Evolutionary conservation across 2,329 filamentous ascomycete genomes (phyloP), one percentile per base, ranked within the genome.

Genomic region (Colletotrichum noveboracense): DNA sequence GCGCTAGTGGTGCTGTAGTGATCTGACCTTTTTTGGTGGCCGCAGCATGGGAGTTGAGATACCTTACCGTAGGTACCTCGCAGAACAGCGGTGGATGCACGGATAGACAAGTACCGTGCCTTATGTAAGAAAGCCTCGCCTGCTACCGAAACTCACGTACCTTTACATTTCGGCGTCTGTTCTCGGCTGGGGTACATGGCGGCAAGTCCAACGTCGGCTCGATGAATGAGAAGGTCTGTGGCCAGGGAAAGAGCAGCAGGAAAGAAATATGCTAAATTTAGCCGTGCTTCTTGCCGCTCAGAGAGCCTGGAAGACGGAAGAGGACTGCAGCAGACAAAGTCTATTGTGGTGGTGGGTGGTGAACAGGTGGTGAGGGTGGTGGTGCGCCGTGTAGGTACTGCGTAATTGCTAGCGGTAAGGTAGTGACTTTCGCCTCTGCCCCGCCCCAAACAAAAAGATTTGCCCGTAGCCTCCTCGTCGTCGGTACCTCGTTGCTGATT

Each of bases 1-100:
- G 52, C 52, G 62, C 64, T 68, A 68, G 70, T 72, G 21, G 64
- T 72, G n/a, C 52, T 66, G 58, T 67, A 72, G 70, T 38, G 28
- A 62, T 48, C 62, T 30, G 62, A 48, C 36, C 62, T 38, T 21
- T 66, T 36, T 38, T 28, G 60, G 34, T 36, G 32, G 36, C 43
- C 43, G 21, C 30, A 16, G 34, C 28, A 34, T 26, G 34, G 26
- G 18, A 43, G 52, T 48, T 32, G 43, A 30, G 64, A 26, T 73
- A 69, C 28, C 36, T 58, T 48, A 13, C 34, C 32, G 18, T 6
- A 43, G 32, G 34, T 21, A 36, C 43, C 43, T 52, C 1, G 6
- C 43, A 52, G 43, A 52, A 13, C 43, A 52, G 43, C 43, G 43
- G 43, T 52, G 43, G 43, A 24, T 13, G 43, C 18, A 38, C 36